Percentiles rank a stretch among this genome's conserved stretches.
Evolutionary conservation across 169 alveolate species (phyloP).

Genomic region (Toxoplasma gondii): DNA sequence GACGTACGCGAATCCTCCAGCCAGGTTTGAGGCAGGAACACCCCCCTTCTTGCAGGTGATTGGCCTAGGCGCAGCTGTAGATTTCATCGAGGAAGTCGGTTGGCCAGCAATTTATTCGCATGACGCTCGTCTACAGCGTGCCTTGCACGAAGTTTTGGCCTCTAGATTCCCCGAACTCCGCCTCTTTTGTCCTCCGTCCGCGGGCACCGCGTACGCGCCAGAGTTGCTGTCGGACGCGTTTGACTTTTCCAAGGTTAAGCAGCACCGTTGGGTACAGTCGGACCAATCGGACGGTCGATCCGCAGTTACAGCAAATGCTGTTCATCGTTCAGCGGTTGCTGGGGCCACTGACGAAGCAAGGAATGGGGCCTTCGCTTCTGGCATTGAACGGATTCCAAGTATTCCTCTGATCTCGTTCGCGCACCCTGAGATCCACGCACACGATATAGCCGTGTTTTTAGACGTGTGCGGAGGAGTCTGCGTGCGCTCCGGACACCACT

Average conservation of each 20-base stretch:
- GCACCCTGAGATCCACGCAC: neutral
- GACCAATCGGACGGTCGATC: neutral
- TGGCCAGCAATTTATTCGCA: neutral
- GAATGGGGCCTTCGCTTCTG: neutral
- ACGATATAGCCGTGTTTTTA: conserved; percentile 1
- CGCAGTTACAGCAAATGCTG: neutral
- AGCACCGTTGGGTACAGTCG: neutral
- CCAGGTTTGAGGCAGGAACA: conserved; percentile 73
- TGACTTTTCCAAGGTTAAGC: neutral
- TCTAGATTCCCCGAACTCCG: neutral
- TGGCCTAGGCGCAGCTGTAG: conserved; percentile 68
- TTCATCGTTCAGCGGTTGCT: too few species aligned
- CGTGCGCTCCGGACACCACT: conserved; percentile 61
- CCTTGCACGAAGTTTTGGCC: neutral
- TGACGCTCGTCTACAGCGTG: neutral
- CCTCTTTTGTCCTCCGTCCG: neutral
- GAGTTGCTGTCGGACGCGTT: neutral
- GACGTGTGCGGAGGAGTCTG: conserved; percentile 19
- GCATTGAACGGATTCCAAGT: neutral
- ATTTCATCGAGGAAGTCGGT: conserved; percentile 47
- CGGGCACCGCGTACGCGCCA: neutral
- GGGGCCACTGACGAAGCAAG: too few species aligned
- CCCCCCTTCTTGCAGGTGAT: conserved; percentile 72
- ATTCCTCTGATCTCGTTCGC: neutral
- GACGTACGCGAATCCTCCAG: conserved; percentile 65